Evolutionary conservation across 2,329 filamentous ascomycete species (phyloP), one percentile per base, ranked within the genome.

Genomic region (Nectriaceae sp.): DNA sequence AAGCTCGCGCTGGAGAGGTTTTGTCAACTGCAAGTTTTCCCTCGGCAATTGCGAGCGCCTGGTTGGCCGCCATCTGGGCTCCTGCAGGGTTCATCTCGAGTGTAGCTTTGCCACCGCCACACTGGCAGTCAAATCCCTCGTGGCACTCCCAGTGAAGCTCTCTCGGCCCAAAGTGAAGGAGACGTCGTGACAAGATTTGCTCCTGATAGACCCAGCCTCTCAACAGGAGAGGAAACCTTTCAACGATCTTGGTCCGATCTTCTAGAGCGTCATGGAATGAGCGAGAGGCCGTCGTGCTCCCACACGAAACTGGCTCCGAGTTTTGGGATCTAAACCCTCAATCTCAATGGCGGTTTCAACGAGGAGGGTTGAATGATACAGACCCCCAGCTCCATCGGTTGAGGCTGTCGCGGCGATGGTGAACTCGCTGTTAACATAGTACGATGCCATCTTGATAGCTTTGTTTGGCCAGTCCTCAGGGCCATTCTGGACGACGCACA

Each of bases 401-500:
- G 46, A 45, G 3, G 35, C 42, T 29, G 42, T 45, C 2, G 46
- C 46, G 1, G 46, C 46, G 11, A 45, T 45, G 0, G 42, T 49
- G 4, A 49, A 45, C 15, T 49, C 24, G 36, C 36, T 40, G 11
- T 49, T 49, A n/a, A 36, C 36, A 6, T 49, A 49, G 21, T 45
- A 49, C 2, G 42, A 45, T 15, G 46, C 42, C 46, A 49, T 49
- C 37, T 49, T 49, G 21, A 49, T 18, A 1, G 46, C 46, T 31
- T 49, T 29, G 0, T 24, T n/a, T 3, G 37, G 37, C 46, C 46
- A 49, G 10, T 49, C 46, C 5, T 40, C 35, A 3, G 35, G 21
- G 6, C 42, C 40, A 20, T 49, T 49, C 36, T 49, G 46, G 1
- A 45, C 41, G 21, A 49, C 45, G n/a, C 46, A 49, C 10, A 49